Evolutionary conservation across 495 filamentous ascomycete species (phyloP).

Genomic region (Hypoxylon subgilvum): DNA sequence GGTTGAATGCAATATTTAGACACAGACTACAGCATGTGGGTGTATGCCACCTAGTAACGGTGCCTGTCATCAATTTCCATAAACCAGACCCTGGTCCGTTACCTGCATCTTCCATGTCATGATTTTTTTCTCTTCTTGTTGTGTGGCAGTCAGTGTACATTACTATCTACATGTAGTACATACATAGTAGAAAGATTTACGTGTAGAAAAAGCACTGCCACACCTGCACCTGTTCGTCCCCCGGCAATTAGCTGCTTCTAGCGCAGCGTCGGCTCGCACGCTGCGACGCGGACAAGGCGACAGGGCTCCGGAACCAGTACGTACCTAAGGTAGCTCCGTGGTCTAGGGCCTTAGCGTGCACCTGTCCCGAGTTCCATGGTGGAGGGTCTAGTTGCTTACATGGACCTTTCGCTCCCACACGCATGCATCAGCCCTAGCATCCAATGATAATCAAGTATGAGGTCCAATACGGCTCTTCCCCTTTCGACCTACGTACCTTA

Average conservation of each 20-base stretch:
- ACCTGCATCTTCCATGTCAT: slow-evolving; percentile 21
- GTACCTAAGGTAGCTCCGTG: background rate
- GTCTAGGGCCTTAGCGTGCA: slow-evolving; percentile 20
- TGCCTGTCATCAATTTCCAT: slow-evolving; percentile 34
- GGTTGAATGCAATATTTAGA: no score
- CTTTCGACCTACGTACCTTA: no score
- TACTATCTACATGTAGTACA: no score
- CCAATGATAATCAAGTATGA: slow-evolving; percentile 30
- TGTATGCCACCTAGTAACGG: slow-evolving; percentile 1
- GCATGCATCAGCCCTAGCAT: slow-evolving; percentile 23
- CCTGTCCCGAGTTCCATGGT: slow-evolving; percentile 34
- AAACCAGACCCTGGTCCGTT: slow-evolving; percentile 15
- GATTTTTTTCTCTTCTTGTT: slow-evolving; percentile 18
- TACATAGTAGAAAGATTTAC: no score
- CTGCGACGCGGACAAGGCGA: no score
- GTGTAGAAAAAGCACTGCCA: slow-evolving; percentile 38
- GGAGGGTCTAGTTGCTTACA: slow-evolving; percentile 27
- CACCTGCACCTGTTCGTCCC: slow-evolving; percentile 28
- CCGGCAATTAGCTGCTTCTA: slow-evolving; percentile 38
- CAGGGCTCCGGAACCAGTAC: slow-evolving; percentile 19
- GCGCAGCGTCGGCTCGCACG: slow-evolving; percentile 23
- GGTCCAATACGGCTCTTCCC: slow-evolving; percentile 13
- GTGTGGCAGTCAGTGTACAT: no score
- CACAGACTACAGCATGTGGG: background rate
- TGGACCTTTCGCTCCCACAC: background rate